Evolutionary conservation across 208 protist species (phyloP).

Genomic region (Leishmania tropica): DNA sequence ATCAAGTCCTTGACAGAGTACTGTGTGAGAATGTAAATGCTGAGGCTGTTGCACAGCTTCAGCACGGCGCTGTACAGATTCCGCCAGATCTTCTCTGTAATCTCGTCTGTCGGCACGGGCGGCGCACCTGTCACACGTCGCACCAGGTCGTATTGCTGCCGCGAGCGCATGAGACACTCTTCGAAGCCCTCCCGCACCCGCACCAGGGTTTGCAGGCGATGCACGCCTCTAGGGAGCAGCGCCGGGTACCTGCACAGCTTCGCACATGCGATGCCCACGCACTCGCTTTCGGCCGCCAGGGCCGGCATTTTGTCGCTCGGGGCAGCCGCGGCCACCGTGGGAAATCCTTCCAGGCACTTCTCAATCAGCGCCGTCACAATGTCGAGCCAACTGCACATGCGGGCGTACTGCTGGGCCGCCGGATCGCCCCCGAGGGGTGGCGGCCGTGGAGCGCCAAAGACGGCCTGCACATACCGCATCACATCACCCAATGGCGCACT

Average conservation of each 20-base stretch:
- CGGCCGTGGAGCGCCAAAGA: slow-evolving; percentile 20
- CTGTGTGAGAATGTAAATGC: slow-evolving; percentile 19
- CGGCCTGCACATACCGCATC: slow-evolving; percentile 10
- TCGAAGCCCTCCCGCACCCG: slow-evolving; percentile 10
- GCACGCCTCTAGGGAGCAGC: slow-evolving; percentile 23
- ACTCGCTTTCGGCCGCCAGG: slow-evolving; percentile 25
- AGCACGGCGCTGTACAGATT: slow-evolving; percentile 19
- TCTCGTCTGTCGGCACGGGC: slow-evolving; percentile 16
- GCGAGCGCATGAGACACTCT: slow-evolving; percentile 9
- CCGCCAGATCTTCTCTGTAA: slow-evolving; percentile 1
- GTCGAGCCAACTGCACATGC: slow-evolving; percentile 15
- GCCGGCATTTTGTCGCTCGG: slow-evolving; percentile 2
- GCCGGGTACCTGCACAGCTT: slow-evolving; percentile 1
- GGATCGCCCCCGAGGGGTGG: slow-evolving; percentile 37
- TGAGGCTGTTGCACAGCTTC: slow-evolving; percentile 40
- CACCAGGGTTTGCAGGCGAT: slow-evolving; percentile 30
- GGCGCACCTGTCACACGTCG: slow-evolving; percentile 45
- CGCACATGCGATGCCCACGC: slow-evolving; percentile 4
- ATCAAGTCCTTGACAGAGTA: slow-evolving; percentile 6
- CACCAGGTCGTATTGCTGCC: slow-evolving; percentile 38
- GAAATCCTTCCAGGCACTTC: slow-evolving; percentile 16
- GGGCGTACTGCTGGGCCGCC: slow-evolving; percentile 19
- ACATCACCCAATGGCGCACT: slow-evolving; percentile 10
- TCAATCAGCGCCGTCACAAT: background rate
- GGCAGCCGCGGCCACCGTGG: background rate